Conservation (phyloP, 163 green algal genomes). For the Scenedesmus sp. region DNA sequence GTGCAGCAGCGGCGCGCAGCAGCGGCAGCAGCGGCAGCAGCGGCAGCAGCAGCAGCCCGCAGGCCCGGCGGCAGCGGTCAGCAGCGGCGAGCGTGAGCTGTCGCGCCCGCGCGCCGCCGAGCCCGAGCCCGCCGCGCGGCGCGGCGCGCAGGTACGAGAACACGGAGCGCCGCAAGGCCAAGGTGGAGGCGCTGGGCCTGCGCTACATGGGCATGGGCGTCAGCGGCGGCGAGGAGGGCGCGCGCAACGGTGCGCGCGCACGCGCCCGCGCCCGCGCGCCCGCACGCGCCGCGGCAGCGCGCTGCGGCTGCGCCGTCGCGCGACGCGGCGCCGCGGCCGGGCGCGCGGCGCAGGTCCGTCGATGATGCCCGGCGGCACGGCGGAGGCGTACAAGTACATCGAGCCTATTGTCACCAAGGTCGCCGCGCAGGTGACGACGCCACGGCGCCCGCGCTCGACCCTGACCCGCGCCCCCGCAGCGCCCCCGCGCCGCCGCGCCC, state of each 20-base stretch:
- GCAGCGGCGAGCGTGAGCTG: no score
- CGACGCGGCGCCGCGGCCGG: background rate
- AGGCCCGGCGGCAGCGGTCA: no score
- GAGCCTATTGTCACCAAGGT: conserved; percentile 93
- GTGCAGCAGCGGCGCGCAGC: no score
- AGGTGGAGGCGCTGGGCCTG: conserved; percentile 87
- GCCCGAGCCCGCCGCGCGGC: no score
- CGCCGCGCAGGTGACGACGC: conserved; percentile 79
- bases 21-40: no score
- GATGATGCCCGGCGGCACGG: conserved; percentile 96
- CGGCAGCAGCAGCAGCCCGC: no score
- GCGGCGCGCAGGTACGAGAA: conserved; percentile 97
- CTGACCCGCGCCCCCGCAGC: no score
- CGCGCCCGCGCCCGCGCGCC: conserved; percentile 49
- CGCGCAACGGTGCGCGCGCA: conserved; percentile 79
- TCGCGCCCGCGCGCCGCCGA: no score
- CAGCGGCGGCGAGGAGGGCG: conserved; percentile 97
- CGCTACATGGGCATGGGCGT: conserved; percentile 99
- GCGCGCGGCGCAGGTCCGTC: conserved; percentile 78
- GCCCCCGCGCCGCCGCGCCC: background rate
- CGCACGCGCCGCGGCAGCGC: background rate
- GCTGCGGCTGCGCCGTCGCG: background rate
- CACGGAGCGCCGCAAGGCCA: conserved; percentile 88
- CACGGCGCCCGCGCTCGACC: background rate
- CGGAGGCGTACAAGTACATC: conserved; percentile 86